Evolutionary conservation across 148 eudicot genomes (phyloP).

Genomic region (Suaeda aralocaspica): DNA sequence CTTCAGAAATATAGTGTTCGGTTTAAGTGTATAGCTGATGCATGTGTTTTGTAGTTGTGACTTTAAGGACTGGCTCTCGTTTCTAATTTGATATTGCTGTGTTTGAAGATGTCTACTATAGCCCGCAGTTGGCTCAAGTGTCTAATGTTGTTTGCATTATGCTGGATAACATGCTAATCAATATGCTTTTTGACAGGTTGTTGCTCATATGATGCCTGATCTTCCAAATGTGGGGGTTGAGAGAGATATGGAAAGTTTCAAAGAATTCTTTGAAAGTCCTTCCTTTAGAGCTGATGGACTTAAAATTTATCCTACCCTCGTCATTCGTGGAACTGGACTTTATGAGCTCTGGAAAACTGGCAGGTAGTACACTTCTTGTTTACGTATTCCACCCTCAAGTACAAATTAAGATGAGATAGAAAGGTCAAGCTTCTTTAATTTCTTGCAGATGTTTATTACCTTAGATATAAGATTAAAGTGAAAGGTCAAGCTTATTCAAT

Average conservation of each 20-base stretch:
- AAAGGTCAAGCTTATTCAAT: no score
- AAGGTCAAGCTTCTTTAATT: background rate
- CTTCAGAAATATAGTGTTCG: background rate
- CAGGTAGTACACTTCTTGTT: slow-evolving; percentile 42
- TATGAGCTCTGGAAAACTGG: slow-evolving; percentile 99
- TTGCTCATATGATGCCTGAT: slow-evolving; percentile 99
- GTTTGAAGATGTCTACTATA: background rate
- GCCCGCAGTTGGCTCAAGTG: background rate
- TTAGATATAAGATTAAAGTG: no score
- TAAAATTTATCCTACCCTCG: slow-evolving; percentile 98
- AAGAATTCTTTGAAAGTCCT: slow-evolving; percentile 98
- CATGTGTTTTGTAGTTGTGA: background rate
- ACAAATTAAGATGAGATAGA: background rate
- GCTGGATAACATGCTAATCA: background rate
- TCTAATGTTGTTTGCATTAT: background rate
- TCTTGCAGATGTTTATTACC: no score
- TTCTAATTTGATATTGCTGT: background rate
- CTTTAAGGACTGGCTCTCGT: background rate
- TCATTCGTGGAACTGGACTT: slow-evolving; percentile 99
- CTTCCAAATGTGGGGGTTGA: slow-evolving; percentile 99
- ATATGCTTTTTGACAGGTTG: slow-evolving; percentile 56
- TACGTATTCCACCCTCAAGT: background rate
- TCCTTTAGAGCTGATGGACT: slow-evolving; percentile 93
- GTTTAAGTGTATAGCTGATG: background rate
- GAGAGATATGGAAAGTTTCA: slow-evolving; percentile 94